Percentiles rank a stretch among this genome's conserved stretches.
Conservation (phyloP, 2,329 filamentous ascomycete species). For the Scytalidium sp. region DNA sequence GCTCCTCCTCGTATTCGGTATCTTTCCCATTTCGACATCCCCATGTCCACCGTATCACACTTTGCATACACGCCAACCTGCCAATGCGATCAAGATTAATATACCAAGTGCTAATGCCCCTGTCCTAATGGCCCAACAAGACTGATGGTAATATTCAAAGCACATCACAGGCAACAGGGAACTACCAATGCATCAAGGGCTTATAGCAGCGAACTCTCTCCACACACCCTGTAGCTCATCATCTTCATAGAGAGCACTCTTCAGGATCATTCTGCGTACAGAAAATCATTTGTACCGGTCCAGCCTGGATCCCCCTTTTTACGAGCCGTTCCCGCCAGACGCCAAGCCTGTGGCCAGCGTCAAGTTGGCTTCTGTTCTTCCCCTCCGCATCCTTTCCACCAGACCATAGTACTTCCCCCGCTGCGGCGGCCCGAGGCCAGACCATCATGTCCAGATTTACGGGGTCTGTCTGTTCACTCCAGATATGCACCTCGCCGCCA, state of each 20-base stretch:
- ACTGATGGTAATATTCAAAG: no score
- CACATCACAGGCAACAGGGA: no score
- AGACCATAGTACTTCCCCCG: conserved; percentile 78
- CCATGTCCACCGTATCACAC: no score
- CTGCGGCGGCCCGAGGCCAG: conserved; percentile 72
- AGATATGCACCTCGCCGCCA: conserved; percentile 79
- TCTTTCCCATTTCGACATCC: no score
- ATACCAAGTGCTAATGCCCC: no score
- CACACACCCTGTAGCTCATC: not conserved
- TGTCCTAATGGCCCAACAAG: no score
- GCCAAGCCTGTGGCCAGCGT: conserved; percentile 65
- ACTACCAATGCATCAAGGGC: no score
- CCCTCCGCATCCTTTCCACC: conserved; percentile 64
- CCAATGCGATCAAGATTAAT: no score
- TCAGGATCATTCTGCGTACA: conserved; percentile 61
- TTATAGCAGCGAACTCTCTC: not conserved
- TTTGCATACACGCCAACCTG: no score
- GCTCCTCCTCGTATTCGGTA: no score
- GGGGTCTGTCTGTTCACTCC: conserved; percentile 77
- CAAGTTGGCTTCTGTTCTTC: conserved; percentile 67
- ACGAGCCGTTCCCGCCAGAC: conserved; percentile 78
- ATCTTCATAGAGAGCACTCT: conserved; percentile 40
- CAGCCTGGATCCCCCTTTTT: conserved; percentile 60
- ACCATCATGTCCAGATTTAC: conserved; percentile 72
- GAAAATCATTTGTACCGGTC: conserved; percentile 69